Evolutionary conservation across 1,284 basidiomycete species (phyloP).

Genomic region (Heterobasidion annosum): DNA sequence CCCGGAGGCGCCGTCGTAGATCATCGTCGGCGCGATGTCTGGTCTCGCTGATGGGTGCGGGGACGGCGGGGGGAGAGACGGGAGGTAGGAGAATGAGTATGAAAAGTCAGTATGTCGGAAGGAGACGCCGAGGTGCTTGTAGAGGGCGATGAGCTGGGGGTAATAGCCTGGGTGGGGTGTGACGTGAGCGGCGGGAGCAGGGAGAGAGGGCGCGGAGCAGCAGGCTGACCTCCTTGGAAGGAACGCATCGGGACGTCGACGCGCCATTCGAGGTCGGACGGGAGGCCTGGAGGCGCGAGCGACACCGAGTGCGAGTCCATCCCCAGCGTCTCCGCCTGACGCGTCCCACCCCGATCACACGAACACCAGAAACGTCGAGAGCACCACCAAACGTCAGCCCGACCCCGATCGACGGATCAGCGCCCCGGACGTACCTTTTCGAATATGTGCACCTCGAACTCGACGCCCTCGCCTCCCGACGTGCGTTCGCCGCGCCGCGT

Average conservation of each 20-base stretch:
- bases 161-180: slow-evolving; percentile 49
- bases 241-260: slow-evolving; percentile 75
- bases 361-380: slow-evolving; percentile 4
- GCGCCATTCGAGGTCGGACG: slow-evolving; percentile 29
- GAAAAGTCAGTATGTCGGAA: slow-evolving; percentile 48
- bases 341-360: slow-evolving; percentile 5
- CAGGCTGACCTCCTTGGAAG: slow-evolving; percentile 58
- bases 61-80: slow-evolving; percentile 12
- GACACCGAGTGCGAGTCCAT: slow-evolving; percentile 52
- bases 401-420: too few species aligned
- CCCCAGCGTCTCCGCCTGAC: slow-evolving; percentile 37
- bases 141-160: slow-evolving; percentile 55
- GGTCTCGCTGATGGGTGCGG: slow-evolving; percentile 4
- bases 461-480: slow-evolving; percentile 25
- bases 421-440: slow-evolving; percentile 45
- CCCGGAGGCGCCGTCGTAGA: slow-evolving; percentile 62
- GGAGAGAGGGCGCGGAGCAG: neutral
- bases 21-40: slow-evolving; percentile 37
- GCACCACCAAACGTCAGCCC: neutral
- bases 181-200: neutral
- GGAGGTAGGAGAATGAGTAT: slow-evolving; percentile 58
- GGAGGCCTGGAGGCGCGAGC: slow-evolving; percentile 19
- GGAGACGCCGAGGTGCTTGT: slow-evolving; percentile 44
- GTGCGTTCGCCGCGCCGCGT: slow-evolving; percentile 20
- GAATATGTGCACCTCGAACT: slow-evolving; percentile 62